phyloP scores from a whole-genome alignment of 2,329 filamentous ascomycete genomes.

The Colletotrichum sidae region DNA sequence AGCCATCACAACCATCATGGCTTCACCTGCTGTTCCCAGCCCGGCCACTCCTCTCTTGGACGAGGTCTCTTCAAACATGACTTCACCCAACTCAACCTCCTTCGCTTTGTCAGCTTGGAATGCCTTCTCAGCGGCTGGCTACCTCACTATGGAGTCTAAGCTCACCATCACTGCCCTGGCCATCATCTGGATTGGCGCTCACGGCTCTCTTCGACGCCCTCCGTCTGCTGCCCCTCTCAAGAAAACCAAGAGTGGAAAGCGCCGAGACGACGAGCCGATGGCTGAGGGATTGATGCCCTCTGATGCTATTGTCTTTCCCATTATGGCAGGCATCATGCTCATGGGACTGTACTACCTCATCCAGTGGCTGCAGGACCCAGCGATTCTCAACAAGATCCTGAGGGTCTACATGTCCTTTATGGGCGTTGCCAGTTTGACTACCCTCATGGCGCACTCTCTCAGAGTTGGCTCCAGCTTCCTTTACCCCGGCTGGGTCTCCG shows the following conservation, averaged over 20 bases:
- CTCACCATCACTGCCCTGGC: slow-evolving; percentile 76
- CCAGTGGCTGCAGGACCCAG: slow-evolving; percentile 86
- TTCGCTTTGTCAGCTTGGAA: slow-evolving; percentile 46
- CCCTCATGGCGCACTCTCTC: slow-evolving; percentile 78
- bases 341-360: slow-evolving; percentile 87
- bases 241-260: slow-evolving; percentile 59
- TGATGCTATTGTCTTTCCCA: slow-evolving; percentile 87
- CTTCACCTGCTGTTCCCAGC: slow-evolving; percentile 28
- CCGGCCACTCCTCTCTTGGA: slow-evolving; percentile 40
- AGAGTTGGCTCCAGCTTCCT: slow-evolving; percentile 73
- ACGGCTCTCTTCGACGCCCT: slow-evolving; percentile 86
- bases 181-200: slow-evolving; percentile 86
- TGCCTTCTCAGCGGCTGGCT: slow-evolving; percentile 49
- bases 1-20: slow-evolving; percentile 30
- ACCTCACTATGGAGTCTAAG: slow-evolving; percentile 52
- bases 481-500: slow-evolving; percentile 78
- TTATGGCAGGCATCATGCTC: slow-evolving; percentile 79
- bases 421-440: slow-evolving; percentile 80
- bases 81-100: slow-evolving; percentile 27
- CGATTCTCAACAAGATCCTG: slow-evolving; percentile 84
- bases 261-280: slow-evolving; percentile 47
- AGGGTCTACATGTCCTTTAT: slow-evolving; percentile 86
- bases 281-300: slow-evolving; percentile 75
- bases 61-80: slow-evolving; percentile 44
- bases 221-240: slow-evolving; percentile 76